phyloP scores from a whole-genome alignment of 495 filamentous ascomycete species.

The Penicillium soppii region DNA sequence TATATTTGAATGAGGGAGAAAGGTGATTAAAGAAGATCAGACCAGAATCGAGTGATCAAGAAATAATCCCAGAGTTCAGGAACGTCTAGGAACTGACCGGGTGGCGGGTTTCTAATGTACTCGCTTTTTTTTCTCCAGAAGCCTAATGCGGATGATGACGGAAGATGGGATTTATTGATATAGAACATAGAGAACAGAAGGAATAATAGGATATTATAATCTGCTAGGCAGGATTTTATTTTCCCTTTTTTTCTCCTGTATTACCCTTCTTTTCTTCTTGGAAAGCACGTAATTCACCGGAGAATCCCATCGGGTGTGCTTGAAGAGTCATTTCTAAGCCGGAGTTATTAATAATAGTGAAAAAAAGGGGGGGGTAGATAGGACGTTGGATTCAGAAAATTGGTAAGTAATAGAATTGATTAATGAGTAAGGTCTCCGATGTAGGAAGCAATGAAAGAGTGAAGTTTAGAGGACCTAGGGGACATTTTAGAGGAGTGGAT shows the following conservation, averaged over 20 bases:
- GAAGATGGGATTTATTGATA: neutral
- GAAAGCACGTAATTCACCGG: conserved; percentile 18
- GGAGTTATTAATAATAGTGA: neutral
- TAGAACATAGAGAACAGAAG: too few relatives aligned
- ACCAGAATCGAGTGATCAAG: neutral
- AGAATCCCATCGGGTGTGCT: too few relatives aligned
- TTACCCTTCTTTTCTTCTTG: too few relatives aligned
- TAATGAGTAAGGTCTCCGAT: conserved; percentile 3
- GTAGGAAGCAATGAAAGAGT: conserved; percentile 7
- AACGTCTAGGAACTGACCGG: neutral
- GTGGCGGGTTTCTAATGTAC: neutral
- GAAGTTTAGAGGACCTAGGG: conserved; percentile 1
- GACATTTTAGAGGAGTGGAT: conserved; percentile 10
- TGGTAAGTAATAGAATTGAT: neutral
- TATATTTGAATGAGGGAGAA: neutral
- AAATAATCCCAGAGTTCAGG: neutral
- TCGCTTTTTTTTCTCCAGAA: neutral
- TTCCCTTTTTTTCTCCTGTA: too few relatives aligned
- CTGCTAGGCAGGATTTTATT: too few relatives aligned
- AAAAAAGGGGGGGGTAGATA: neutral
- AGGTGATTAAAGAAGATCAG: neutral
- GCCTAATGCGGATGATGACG: neutral
- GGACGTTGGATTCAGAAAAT: too few relatives aligned
- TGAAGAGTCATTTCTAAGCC: conserved; percentile 15
- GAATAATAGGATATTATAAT: too few relatives aligned